These are phyloP conservation scores for Saccharomycopsis malanga DNA, from an alignment of 805 yeast species.

Conservation along the genomic window DNA sequence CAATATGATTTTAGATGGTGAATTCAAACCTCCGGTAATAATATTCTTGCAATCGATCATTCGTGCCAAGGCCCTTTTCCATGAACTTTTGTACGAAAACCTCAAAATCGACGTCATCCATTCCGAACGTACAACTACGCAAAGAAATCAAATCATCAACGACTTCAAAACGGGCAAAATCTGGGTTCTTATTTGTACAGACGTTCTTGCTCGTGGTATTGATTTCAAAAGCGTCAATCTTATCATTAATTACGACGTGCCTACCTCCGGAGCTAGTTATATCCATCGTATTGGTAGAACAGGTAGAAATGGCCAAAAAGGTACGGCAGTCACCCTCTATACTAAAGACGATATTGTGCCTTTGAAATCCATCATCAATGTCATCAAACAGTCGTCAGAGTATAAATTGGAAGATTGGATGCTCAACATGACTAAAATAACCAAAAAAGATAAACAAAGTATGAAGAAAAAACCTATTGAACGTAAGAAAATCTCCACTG, in stretches of 20 bases:
- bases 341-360: slow-evolving; percentile 80
- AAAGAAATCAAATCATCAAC: slow-evolving; percentile 78
- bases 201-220: slow-evolving; percentile 92
- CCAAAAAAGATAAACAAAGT: slow-evolving; percentile 53
- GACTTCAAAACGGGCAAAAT: slow-evolving; percentile 83
- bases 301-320: slow-evolving; percentile 87
- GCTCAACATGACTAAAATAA: slow-evolving; percentile 58
- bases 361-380: slow-evolving; percentile 80
- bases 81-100: slow-evolving; percentile 86
- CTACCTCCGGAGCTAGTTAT: slow-evolving; percentile 86
- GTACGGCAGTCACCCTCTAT: slow-evolving; percentile 85
- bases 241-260: slow-evolving; percentile 95
- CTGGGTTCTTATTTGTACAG: slow-evolving; percentile 96
- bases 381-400: slow-evolving; percentile 81
- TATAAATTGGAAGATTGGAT: slow-evolving; percentile 72
- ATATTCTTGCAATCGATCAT: slow-evolving; percentile 87
- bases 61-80: slow-evolving; percentile 92
- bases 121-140: slow-evolving; percentile 85
- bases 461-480: slow-evolving; percentile 52
- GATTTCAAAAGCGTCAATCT: slow-evolving; percentile 94
- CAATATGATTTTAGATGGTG: slow-evolving; percentile 77
- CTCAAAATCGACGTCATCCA: slow-evolving; percentile 93
- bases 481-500: slow-evolving; percentile 77
- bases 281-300: slow-evolving; percentile 98
- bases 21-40: slow-evolving; percentile 85